Percentiles rank a stretch among this genome's conserved stretches.
These are phyloP conservation scores for Tuber magnatum DNA, from an alignment of 495 filamentous ascomycete species.

Conservation along the genomic window DNA sequence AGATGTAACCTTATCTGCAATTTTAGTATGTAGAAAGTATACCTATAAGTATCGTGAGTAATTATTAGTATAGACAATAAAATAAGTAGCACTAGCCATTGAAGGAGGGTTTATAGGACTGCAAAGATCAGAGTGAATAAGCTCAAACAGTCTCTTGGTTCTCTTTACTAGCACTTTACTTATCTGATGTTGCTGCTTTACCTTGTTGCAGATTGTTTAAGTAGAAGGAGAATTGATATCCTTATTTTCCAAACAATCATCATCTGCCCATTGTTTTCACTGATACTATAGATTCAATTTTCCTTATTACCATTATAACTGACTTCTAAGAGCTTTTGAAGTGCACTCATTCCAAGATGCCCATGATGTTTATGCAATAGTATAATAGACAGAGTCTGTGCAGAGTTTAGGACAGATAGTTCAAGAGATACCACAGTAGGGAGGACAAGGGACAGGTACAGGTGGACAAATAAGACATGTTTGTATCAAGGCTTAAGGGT, in stretches of 20 bases:
- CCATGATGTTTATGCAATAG: background rate
- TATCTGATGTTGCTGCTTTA: background rate
- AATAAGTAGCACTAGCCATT: background rate
- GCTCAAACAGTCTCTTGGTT: background rate
- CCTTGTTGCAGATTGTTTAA: background rate
- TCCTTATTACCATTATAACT: too few relatives aligned
- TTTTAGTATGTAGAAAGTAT: background rate
- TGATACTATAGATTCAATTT: too few relatives aligned
- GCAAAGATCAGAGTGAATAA: background rate
- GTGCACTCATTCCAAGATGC: background rate
- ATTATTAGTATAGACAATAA: constrained; percentile 1
- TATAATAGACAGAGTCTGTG: too few relatives aligned
- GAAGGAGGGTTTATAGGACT: background rate
- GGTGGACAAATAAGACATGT: too few relatives aligned
- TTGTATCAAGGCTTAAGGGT: too few relatives aligned
- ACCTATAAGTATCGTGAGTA: background rate
- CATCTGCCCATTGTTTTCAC: background rate
- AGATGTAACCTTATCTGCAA: background rate
- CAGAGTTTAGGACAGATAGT: too few relatives aligned
- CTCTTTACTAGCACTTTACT: background rate
- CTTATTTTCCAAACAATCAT: background rate
- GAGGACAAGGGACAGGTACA: too few relatives aligned
- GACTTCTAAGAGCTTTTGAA: background rate
- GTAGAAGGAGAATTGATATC: background rate
- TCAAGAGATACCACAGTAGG: too few relatives aligned